These are phyloP conservation scores for Tetrapisispora taiwanensis DNA, from an alignment of 805 yeast species.

Conservation along the genomic window DNA sequence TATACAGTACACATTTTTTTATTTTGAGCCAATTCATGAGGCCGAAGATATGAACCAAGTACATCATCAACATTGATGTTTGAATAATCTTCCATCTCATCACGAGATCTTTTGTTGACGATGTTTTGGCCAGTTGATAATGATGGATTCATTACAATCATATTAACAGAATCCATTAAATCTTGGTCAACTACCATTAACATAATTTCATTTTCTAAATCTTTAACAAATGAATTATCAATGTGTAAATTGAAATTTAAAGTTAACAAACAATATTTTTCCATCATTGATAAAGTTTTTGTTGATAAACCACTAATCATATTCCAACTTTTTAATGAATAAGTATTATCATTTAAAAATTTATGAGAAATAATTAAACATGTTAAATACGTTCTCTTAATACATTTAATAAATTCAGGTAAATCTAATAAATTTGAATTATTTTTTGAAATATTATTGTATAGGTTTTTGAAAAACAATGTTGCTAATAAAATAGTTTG, in stretches of 20 bases:
- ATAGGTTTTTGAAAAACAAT: slow-evolving; percentile 13
- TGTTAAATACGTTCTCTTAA: slow-evolving; percentile 17
- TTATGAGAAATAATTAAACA: slow-evolving; percentile 22
- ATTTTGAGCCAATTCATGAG: not conserved
- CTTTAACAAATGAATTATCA: not conserved
- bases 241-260: slow-evolving; percentile 12
- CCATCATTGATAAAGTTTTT: slow-evolving; percentile 16
- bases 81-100: not conserved
- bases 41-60: slow-evolving; percentile 4
- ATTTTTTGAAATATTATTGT: slow-evolving; percentile 1
- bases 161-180: not conserved
- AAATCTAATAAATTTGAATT: not conserved
- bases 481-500: slow-evolving; percentile 12
- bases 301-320: slow-evolving; percentile 15
- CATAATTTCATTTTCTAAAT: slow-evolving; percentile 1
- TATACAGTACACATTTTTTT: slow-evolving; percentile 1
- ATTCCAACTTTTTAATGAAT: slow-evolving; percentile 22
- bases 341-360: slow-evolving; percentile 20
- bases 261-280: slow-evolving; percentile 19
- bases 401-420: slow-evolving; percentile 20
- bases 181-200: not conserved
- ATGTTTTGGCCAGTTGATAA: not conserved
- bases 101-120: not conserved
- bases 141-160: not conserved
- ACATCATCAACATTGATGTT: not conserved